Evolutionary conservation across 2,329 filamentous ascomycete species (phyloP), one percentile per base, ranked within the genome.

Genomic region (Verticillium longisporum): DNA sequence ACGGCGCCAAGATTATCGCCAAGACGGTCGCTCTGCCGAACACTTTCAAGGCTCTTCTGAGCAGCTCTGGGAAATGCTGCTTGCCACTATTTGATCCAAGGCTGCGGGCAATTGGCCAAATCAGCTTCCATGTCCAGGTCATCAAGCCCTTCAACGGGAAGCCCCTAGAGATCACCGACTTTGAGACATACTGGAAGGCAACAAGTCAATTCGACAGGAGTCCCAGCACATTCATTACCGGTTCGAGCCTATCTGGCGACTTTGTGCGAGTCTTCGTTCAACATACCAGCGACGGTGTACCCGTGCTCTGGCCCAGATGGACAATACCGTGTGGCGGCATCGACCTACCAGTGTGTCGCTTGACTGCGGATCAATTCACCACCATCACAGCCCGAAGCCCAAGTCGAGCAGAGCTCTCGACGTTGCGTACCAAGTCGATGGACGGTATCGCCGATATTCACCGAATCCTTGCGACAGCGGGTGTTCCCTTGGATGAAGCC

Each of bases 131-230:
- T 66, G 96, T 92, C 60, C 93, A 98, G 72, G 92, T 98, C 32
- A 96, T 99, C 73, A 97, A 97, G 70, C 95, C 95, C 0, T 99
- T 98, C 77, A 87, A 88, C 64, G 94, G 95, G 7, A 89, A 92
- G 63, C 92, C 95, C 3, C 80, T 99, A 26, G 95, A 99, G 74
- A 97, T 99, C 63, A 96, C 95, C 1, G 93, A 98, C 70, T 99
- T 98, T 68, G 95, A 96, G 65, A 98, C 95, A 0, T 99, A 99
- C 75, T 99, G 95, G 95, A 99, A 98, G 75, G 94, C 94, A 0
- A 99, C 95, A 1, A 97, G 92, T 69, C 92, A 97, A 68, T 84
- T 95, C 56, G 92, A 97, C 72, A 88, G 91, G 58, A 90, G 92
- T 56, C 89, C 90, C 31, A 95, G 85, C 70, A 91, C 92, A 31